Base-by-base conservation (phyloP, 2,329 filamentous ascomycete species). In the Cladosporium colombiae region DNA sequence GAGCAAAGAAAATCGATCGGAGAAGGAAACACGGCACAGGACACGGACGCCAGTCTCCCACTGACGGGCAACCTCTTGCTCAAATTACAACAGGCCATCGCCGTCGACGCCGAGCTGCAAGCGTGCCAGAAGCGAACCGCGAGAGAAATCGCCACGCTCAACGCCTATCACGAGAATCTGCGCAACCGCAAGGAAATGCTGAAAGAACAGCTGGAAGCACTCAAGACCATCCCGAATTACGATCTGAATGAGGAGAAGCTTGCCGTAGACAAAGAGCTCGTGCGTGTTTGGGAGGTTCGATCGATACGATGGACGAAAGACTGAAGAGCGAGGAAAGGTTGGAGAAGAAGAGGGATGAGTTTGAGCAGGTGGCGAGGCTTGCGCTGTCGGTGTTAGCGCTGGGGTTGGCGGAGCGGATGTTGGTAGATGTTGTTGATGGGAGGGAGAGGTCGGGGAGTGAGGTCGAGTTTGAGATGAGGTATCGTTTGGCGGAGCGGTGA, bases 251-350 rank as follows among this genome's bases (percentile, higher is more conserved):
- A 63, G 35, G 61, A 63, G 25, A 63, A 63, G 21, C 5, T 44
- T 16, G 61, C 21, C 1, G 61, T 63, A 14, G 61, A 63, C 27
- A 56, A 46, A 27, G 61, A 55, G 50, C 35, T 63, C 3, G 61
- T 63, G 25, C 33, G 50, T 18, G 61, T 63, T 31, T 63, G 61
- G 61, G 61, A 63, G 61, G 61, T 55, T 63, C 61, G 2, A 63
- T 63, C n/a, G 61, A 63, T 14, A 31, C 61, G 21, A 56, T 63
- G 61, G 61, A 63, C 18, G 61, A 63, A n/a, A 29, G 61, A n/a
- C 29, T 63, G 50, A 55, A 37, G 50, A n/a, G 33, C 4, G 61
- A 63, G 33, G 61, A 63, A 37, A 23, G 50, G 27, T 25, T 63
- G 49, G 61, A 63, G 61, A 46, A 27, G 33, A 56, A 33, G 23